Evolutionary conservation across 1,284 basidiomycete genomes (phyloP), one percentile per base, ranked within the genome.

Genomic region (Malassezia sp.): DNA sequence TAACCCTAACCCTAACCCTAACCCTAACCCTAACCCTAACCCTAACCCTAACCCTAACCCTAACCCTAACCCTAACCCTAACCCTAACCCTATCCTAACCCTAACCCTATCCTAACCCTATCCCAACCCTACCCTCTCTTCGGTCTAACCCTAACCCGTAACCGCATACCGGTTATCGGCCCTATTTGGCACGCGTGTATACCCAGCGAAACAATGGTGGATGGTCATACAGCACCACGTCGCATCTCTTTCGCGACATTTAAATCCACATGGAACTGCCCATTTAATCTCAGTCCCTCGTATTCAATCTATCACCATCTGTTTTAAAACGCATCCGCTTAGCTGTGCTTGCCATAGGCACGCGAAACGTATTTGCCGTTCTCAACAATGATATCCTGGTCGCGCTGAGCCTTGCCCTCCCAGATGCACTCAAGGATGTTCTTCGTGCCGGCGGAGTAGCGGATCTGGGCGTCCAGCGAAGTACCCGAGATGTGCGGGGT

Each of bases 401-500:
- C 86, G 12, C 45, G 36, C 41, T 54, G 54, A 2, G 76, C 70
- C 71, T 82, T 78, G 53, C 74, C 74, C 4, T 69, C 67, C 55
- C 89, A 72, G 76, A 83, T 91, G 72, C 84, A 81, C 50, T 80
- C 76, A 49, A 93, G 75, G 70, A 93, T 93, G 53, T 77, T 77
- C 74, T 77, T 82, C 23, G 81, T 78, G 20, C 89, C 89, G 31
- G 74, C 73, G 9, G 88, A 87, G 70, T 95, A 95, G 46, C 89
- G 83, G 21, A 35, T 75, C 77, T 93, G 89, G 1, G 89, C 88
- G 63, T 93, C 89, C 52, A 93, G 77, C 5, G 88, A 88, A 10
- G 88, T 90, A 32, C 61, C 61, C 6, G 57, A 58, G 14, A 59
- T 52, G 28, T 64, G 60, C 11, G 60, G 46, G 0, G 56, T 57